phyloP scores from a whole-genome alignment of 768 basidiomycete species.

The Boletus rubroflammeus region DNA sequence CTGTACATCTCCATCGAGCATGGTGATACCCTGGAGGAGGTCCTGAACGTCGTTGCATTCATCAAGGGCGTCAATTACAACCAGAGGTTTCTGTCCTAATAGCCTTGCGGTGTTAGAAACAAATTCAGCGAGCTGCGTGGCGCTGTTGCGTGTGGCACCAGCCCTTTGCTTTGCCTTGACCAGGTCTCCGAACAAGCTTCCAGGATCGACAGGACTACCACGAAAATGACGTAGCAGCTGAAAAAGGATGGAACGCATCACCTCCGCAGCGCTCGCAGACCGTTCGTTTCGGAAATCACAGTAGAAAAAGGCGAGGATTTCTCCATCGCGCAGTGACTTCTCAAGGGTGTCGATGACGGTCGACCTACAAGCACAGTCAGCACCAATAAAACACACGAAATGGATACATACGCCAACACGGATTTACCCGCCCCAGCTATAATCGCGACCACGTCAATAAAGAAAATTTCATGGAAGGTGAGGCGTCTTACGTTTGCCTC shows the following conservation, averaged over 20 bases:
- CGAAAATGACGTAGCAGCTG: background rate
- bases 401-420: background rate
- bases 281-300: background rate
- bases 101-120: background rate
- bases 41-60: background rate
- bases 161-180: background rate
- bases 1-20: background rate
- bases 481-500: background rate
- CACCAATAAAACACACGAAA: background rate
- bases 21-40: background rate
- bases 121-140: background rate
- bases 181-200: background rate
- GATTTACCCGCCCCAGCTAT: background rate
- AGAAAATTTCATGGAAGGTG: background rate
- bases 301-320: background rate
- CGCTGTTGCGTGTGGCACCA: background rate
- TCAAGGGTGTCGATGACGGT: background rate
- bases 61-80: background rate
- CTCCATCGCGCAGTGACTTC: background rate
- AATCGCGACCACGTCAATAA: background rate
- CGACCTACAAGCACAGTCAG: background rate
- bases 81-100: background rate
- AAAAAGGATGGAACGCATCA: background rate
- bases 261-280: background rate
- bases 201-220: no score